A percentile compares a stretch with the other conserved stretches of the same genome.
These are phyloP conservation scores for Debaryomyces nepalensis DNA, from an alignment of 1,139 yeast species.

Conservation along the genomic window DNA sequence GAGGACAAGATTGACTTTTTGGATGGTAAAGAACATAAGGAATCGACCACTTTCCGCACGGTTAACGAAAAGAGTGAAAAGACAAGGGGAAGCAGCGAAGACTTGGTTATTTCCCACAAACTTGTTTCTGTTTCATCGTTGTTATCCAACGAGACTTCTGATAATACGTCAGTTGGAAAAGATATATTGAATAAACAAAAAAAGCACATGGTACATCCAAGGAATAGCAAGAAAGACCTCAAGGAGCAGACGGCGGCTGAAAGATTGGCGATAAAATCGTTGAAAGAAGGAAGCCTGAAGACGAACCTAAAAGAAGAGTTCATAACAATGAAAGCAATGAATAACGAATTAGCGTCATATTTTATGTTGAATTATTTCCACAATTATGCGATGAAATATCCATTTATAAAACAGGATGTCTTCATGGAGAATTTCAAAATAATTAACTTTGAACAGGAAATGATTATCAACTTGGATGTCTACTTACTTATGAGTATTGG, in stretches of 20 bases:
- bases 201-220: conserved; percentile 3
- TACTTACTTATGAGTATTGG: conserved; percentile 48
- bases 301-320: conserved; percentile 39
- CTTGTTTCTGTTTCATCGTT: conserved; percentile 28
- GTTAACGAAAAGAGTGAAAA: conserved; percentile 9
- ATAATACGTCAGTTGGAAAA: conserved; percentile 4
- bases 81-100: conserved; percentile 6
- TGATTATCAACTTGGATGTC: conserved; percentile 42
- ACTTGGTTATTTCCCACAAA: conserved; percentile 19
- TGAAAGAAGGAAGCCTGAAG: conserved; percentile 4
- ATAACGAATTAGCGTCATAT: conserved; percentile 32
- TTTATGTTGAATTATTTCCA: conserved; percentile 43
- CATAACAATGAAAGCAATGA: conserved; percentile 39
- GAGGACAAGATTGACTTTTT: conserved; percentile 7
- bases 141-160: conserved; percentile 15
- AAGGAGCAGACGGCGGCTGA: conserved; percentile 7
- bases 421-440: conserved; percentile 27
- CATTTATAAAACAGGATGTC: conserved; percentile 34
- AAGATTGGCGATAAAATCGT: conserved; percentile 8
- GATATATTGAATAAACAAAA: conserved; percentile 4
- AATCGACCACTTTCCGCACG: conserved; percentile 13
- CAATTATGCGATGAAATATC: conserved; percentile 42
- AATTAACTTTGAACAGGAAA: conserved; percentile 39
- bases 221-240: background rate
- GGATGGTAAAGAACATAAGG: conserved; percentile 3